Percentiles rank a stretch among this genome's conserved stretches.
These are phyloP conservation scores for Phytophthora hybrid DNA, from an alignment of 352 stramenopile genomes.

Conservation along the genomic window DNA sequence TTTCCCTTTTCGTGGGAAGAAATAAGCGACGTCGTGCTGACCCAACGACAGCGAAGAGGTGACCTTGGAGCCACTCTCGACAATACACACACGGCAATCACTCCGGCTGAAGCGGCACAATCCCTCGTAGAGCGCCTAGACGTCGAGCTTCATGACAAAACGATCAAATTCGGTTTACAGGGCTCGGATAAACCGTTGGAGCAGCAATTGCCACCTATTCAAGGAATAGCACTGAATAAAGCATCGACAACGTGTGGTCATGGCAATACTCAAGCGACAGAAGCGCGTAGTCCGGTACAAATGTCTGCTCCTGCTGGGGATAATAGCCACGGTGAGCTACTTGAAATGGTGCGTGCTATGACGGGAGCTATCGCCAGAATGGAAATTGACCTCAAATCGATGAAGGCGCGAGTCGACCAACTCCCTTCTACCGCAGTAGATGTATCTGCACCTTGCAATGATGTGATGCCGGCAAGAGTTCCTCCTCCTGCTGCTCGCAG, in stretches of 20 bases:
- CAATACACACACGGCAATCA: not conserved
- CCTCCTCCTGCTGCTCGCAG: not conserved
- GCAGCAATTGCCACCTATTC: not conserved
- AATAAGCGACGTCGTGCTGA: not conserved
- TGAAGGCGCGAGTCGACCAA: not conserved
- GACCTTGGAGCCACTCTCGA: not conserved
- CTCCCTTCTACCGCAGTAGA: not conserved
- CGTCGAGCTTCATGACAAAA: conserved; percentile 1
- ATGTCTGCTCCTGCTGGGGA: not conserved
- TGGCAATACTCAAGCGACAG: not conserved
- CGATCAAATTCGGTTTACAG: conserved; percentile 11
- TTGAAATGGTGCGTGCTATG: not conserved
- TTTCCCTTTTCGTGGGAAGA: conserved; percentile 12
- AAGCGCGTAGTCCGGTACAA: not conserved
- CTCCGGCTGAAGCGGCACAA: conserved; percentile 6
- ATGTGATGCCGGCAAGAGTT: not conserved
- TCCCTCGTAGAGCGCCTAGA: conserved; percentile 2
- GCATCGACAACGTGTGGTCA: not conserved
- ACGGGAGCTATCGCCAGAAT: not conserved
- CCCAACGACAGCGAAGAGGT: not conserved
- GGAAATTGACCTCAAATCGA: not conserved
- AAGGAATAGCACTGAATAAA: not conserved
- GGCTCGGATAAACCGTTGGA: not conserved
- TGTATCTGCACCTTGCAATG: not conserved
- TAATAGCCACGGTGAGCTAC: not conserved